These are phyloP conservation scores for Fonsecaea erecta DNA, from an alignment of 2,329 filamentous ascomycete species.

Conservation along the genomic window DNA sequence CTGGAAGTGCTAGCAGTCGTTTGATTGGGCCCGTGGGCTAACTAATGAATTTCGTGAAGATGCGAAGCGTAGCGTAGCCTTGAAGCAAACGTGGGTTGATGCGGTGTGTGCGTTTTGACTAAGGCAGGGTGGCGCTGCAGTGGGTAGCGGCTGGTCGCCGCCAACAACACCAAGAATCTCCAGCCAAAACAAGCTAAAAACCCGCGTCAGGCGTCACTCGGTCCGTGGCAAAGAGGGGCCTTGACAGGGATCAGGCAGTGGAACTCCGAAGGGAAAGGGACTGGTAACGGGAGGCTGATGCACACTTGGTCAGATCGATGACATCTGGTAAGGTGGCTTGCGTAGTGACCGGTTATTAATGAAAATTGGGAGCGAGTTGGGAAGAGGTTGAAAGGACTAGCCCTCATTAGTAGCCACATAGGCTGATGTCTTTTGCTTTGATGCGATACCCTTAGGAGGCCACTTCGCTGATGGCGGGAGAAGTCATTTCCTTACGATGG, in stretches of 20 bases:
- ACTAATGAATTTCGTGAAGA: conserved; percentile 27
- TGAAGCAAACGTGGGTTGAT: conserved; percentile 26
- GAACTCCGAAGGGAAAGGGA: neutral
- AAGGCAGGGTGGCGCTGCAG: conserved; percentile 18
- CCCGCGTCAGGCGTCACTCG: conserved; percentile 9
- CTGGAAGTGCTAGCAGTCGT: conserved; percentile 23
- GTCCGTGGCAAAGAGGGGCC: conserved; percentile 22
- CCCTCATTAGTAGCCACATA: too few relatives aligned
- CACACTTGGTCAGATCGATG: conserved; percentile 4
- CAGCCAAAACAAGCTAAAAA: conserved; percentile 12
- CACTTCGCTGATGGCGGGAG: too few relatives aligned
- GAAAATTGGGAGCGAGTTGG: too few relatives aligned
- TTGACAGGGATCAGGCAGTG: conserved; percentile 11
- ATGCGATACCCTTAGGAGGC: too few relatives aligned
- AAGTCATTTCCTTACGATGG: too few relatives aligned
- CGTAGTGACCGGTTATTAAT: neutral
- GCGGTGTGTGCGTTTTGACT: conserved; percentile 28
- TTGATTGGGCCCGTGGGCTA: conserved; percentile 30
- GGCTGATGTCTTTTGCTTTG: too few relatives aligned
- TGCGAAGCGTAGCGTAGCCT: conserved; percentile 27
- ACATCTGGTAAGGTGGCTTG: neutral
- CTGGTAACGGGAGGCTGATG: conserved; percentile 3
- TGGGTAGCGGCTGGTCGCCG: conserved; percentile 18
- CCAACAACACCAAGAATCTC: conserved; percentile 24
- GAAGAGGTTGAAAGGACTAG: too few relatives aligned